A percentile compares a stretch with the other conserved stretches of the same genome.
These are phyloP conservation scores for Wickerhamiella occidentalis DNA, from an alignment of 805 yeast genomes.

Conservation along the genomic window DNA sequence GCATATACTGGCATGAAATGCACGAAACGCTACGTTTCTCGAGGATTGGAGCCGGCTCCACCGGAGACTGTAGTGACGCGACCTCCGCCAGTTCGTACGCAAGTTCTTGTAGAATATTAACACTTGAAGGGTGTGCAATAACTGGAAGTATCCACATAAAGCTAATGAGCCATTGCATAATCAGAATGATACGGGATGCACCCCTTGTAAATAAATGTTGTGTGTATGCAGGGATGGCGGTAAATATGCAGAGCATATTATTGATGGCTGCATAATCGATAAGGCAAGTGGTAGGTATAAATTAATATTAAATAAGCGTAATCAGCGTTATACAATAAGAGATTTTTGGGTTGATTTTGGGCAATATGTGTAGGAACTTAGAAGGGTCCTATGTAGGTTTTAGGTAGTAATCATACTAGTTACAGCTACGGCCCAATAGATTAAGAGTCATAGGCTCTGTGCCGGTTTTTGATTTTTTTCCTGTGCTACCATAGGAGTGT, in stretches of 20 bases:
- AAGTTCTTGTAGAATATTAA: neutral
- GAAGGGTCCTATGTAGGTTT: too few species aligned
- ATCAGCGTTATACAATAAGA: too few species aligned
- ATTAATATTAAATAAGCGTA: too few species aligned
- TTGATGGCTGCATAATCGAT: conserved; percentile 6
- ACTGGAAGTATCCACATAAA: neutral
- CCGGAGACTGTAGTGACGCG: neutral
- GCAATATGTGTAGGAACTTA: too few species aligned
- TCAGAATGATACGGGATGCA: neutral
- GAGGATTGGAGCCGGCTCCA: neutral
- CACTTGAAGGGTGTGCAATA: conserved; percentile 3
- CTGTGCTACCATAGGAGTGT: too few species aligned
- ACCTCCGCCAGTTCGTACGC: conserved; percentile 7
- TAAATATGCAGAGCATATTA: neutral
- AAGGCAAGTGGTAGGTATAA: neutral
- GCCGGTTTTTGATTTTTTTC: too few species aligned
- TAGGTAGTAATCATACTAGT: too few species aligned
- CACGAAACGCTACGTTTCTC: conserved; percentile 9
- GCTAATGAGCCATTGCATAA: neutral
- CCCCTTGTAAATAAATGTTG: neutral
- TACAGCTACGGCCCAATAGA: too few species aligned
- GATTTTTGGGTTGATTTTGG: too few species aligned
- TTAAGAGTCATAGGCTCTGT: too few species aligned
- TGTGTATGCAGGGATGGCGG: neutral
- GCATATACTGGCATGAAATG: conserved; percentile 6